These are phyloP conservation scores for Rhizophagus prolifer DNA, from an alignment of 192 early-diverging fungal genomes.

Conservation along the genomic window DNA sequence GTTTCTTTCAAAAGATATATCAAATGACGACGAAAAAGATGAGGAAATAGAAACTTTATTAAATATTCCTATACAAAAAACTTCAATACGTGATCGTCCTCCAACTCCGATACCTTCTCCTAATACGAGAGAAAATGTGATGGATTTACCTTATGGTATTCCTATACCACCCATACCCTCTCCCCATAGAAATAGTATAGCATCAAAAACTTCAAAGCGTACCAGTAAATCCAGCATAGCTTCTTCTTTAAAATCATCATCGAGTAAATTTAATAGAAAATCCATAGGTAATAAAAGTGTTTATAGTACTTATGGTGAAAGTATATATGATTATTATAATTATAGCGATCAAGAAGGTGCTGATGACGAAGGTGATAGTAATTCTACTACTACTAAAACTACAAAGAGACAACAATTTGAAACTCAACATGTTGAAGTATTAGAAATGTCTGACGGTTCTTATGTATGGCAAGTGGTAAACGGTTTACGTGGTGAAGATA, in stretches of 20 bases:
- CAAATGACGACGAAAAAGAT: background rate
- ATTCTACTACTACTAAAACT: background rate
- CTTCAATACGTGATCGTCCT: constrained; percentile 16
- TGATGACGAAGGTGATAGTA: constrained; percentile 20
- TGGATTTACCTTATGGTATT: constrained; percentile 29
- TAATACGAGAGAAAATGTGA: background rate
- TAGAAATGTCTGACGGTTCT: constrained; percentile 27
- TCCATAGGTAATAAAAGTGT: constrained; percentile 24
- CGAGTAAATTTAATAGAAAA: constrained; percentile 17
- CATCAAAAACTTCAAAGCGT: constrained; percentile 18
- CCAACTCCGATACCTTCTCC: constrained; percentile 24
- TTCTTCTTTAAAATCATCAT: constrained; percentile 9
- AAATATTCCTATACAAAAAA: background rate
- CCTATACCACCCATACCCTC: constrained; percentile 30
- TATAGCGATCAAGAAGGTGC: constrained; percentile 28
- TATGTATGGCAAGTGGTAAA: constrained; percentile 30
- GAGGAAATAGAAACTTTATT: background rate
- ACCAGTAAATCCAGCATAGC: constrained; percentile 21
- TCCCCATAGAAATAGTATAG: background rate
- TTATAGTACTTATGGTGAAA: constrained; percentile 26
- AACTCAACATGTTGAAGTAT: constrained; percentile 27
- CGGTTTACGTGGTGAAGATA: constrained; percentile 15
- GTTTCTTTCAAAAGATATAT: constrained; percentile 9
- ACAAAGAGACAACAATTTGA: background rate
- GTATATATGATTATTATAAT: constrained; percentile 29